phyloP scores from a whole-genome alignment of 2,329 filamentous ascomycete genomes.

The Peltaster fructicola region DNA sequence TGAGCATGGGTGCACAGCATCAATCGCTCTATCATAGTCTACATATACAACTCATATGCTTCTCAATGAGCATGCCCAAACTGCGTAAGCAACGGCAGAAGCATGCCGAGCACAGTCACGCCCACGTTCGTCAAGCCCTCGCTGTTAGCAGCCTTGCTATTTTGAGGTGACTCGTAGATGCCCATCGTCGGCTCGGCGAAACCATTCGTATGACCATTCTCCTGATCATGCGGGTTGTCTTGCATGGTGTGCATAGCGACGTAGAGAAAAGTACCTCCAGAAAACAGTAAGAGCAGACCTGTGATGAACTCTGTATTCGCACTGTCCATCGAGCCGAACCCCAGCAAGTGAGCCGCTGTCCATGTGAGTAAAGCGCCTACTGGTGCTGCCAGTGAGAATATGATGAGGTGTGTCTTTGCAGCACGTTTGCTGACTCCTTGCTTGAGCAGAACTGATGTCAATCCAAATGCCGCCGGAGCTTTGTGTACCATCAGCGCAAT shows the following conservation, averaged over 20 bases:
- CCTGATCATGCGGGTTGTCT: conserved; percentile 35
- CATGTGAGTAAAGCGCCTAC: conserved; percentile 72
- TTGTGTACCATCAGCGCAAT: conserved; percentile 96
- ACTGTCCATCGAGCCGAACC: conserved; percentile 41
- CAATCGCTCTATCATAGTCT: neutral
- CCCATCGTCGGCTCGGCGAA: conserved; percentile 7
- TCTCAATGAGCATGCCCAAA: conserved; percentile 52
- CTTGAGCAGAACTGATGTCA: conserved; percentile 78
- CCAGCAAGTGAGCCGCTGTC: conserved; percentile 56
- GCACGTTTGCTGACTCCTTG: conserved; percentile 79
- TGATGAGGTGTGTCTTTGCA: conserved; percentile 65
- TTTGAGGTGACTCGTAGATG: no score
- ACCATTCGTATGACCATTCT: conserved; percentile 11
- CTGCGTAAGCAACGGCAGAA: conserved; percentile 60
- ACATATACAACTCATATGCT: neutral
- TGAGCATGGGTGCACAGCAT: neutral
- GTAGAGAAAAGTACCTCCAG: conserved; percentile 90
- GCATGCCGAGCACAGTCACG: conserved; percentile 57
- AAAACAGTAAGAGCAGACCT: conserved; percentile 85
- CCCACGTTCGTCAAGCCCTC: conserved; percentile 34
- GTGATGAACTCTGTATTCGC: conserved; percentile 63
- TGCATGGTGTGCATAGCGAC: conserved; percentile 99
- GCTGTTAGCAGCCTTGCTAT: conserved; percentile 2
- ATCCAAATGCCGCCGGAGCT: conserved; percentile 77
- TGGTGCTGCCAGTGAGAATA: conserved; percentile 85